These are phyloP conservation scores for Digitaria exilis DNA, from an alignment of 202 grass and related monocot genomes.

Conservation along the genomic window DNA sequence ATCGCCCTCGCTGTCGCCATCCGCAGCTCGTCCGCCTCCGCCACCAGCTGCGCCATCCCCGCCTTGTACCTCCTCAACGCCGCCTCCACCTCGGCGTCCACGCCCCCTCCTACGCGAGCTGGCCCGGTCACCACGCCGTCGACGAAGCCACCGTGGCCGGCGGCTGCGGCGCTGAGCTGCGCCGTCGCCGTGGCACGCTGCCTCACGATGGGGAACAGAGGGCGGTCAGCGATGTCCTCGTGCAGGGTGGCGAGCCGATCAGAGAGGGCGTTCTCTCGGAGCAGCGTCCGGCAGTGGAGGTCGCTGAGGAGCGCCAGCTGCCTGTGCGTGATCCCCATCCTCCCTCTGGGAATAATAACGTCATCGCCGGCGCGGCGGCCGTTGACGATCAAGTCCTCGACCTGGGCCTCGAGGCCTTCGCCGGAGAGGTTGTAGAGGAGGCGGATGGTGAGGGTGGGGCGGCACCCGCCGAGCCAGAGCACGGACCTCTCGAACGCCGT, in stretches of 20 bases:
- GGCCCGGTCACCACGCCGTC: too few relatives aligned
- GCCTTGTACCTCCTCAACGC: conserved; percentile 49
- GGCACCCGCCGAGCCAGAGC: conserved; percentile 79
- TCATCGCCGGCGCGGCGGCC: too few relatives aligned
- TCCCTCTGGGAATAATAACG: neutral
- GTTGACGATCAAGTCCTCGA: conserved; percentile 41
- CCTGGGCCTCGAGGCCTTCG: conserved; percentile 54
- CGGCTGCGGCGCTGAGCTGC: neutral
- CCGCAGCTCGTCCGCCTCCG: conserved; percentile 63
- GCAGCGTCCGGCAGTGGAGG: conserved; percentile 63
- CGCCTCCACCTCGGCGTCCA: conserved; percentile 41
- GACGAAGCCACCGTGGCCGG: too few relatives aligned
- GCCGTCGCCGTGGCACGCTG: neutral
- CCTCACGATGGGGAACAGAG: conserved; percentile 60
- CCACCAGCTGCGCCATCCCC: conserved; percentile 44
- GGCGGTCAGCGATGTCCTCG: conserved; percentile 72
- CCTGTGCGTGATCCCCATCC: conserved; percentile 44
- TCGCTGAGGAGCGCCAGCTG: conserved; percentile 57
- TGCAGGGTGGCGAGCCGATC: conserved; percentile 60
- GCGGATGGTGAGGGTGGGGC: conserved; percentile 62
- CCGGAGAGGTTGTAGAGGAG: conserved; percentile 71
- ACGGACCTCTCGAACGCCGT: conserved; percentile 69
- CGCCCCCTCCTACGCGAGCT: too few relatives aligned
- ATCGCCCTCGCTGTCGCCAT: conserved; percentile 43
- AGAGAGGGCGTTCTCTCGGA: conserved; percentile 49